Base-by-base conservation (phyloP, 345 rosid species). In the Geranium brycei region DNA sequence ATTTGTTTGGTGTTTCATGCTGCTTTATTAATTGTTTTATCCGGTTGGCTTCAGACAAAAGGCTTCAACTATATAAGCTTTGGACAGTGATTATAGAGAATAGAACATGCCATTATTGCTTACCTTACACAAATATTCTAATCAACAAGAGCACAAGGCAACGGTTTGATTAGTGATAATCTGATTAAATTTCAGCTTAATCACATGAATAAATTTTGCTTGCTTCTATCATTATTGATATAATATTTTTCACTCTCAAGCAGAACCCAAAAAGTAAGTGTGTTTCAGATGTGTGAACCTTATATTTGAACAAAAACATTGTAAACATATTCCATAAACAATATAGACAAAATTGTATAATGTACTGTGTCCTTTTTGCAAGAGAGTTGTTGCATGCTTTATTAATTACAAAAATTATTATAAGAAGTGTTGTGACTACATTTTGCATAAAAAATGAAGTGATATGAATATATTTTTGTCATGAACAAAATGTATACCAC, bases 21-120 rank as follows among this genome's bases (percentile, higher is more conserved):
- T 1, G 41, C 41, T 38, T 40, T 18, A 47, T 4, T 56, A 16
- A 19, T 40, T 61, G 59, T 35, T 35, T 68, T 35, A 70, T 73
- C 53, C 51, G 66, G 57, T 62, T 65, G 51, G 18, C 15, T 11
- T 30, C 10, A 31, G 71, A 66, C 66, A 63, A 66, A 53, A 62
- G 53, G 64, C 51, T 31, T 23, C 28, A 58, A 60, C 19, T 16
- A 60, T 4, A n/a, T 51, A 31, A 69, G 40, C 28, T 41, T 18
- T 67, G 28, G 28, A 23, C 17, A 17, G n/a, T n/a, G n/a, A n/a
- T n/a, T n/a, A n/a, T n/a, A n/a, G n/a, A n/a, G n/a, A n/a, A n/a
- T n/a, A 53, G 59, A 67, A 70, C 72, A 62, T 57, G 73, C 59
- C 57, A 16, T 17, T 53, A 16, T 17, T 53, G 63, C 18, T 14